Percentiles rank a stretch among this genome's conserved stretches.
phyloP scores from a whole-genome alignment of 1,284 basidiomycete genomes.

The Naganishia liquefaciens region DNA sequence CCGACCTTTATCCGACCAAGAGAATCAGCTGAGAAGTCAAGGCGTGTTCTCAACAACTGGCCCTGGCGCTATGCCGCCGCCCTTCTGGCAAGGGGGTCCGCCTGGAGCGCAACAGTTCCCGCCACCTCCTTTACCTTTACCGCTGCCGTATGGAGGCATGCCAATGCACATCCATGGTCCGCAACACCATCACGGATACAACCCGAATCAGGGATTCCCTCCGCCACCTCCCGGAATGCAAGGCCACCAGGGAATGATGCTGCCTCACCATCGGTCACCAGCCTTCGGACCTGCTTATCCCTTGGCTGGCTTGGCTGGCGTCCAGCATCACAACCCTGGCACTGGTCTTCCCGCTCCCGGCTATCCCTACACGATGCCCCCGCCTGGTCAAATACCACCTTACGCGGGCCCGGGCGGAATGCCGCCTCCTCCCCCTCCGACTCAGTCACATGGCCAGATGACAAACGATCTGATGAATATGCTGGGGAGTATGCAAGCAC shows the following conservation, averaged over 20 bases:
- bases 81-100: conserved; percentile 18
- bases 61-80: conserved; percentile 6
- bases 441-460: conserved; percentile 6
- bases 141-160: no score
- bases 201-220: background rate
- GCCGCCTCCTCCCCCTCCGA: conserved; percentile 1
- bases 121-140: background rate
- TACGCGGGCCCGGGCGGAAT: background rate
- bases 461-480: conserved; percentile 20
- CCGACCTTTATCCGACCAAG: background rate
- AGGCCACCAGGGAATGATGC: background rate
- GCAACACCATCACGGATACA: no score
- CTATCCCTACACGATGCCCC: no score
- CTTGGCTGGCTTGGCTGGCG: background rate
- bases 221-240: background rate
- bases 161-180: no score
- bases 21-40: background rate
- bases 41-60: background rate
- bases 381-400: background rate
- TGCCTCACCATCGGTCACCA: background rate
- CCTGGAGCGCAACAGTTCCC: background rate
- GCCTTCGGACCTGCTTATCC: background rate
- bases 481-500: conserved; percentile 14
- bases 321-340: background rate
- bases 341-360: background rate